phyloP scores from a whole-genome alignment of 2,329 filamentous ascomycete species.

The Botrytis hyacinthi region DNA sequence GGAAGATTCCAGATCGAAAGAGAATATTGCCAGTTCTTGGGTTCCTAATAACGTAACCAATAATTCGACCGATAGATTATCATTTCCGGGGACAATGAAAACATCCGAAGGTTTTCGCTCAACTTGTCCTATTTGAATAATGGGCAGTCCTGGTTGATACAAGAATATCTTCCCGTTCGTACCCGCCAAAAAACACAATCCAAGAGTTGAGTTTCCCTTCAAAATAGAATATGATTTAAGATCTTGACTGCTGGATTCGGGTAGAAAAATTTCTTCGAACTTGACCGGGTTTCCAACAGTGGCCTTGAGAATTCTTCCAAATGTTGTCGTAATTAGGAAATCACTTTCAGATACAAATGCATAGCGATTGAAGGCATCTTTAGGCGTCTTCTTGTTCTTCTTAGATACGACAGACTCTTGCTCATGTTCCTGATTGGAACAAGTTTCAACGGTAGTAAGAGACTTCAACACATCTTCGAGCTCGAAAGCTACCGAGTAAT shows the following conservation, averaged over 20 bases:
- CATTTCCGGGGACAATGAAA: constrained; percentile 34
- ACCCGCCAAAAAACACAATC: constrained; percentile 47
- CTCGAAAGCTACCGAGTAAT: constrained; percentile 12
- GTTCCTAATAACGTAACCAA: constrained; percentile 1
- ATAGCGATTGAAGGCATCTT: constrained; percentile 58
- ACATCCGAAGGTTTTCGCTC: constrained; percentile 34
- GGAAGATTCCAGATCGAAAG: neutral
- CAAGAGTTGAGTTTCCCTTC: constrained; percentile 39
- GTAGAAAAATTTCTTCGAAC: constrained; percentile 38
- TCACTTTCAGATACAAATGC: constrained; percentile 55
- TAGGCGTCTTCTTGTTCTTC: constrained; percentile 41
- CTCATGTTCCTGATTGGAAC: neutral
- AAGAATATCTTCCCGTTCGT: constrained; percentile 41
- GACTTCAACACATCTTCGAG: constrained; percentile 22
- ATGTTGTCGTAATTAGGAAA: constrained; percentile 58
- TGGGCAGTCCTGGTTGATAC: constrained; percentile 23
- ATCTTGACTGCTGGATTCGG: constrained; percentile 37
- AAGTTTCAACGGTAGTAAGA: neutral
- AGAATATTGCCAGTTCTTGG: constrained; percentile 14
- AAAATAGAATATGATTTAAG: constrained; percentile 50
- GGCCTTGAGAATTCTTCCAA: constrained; percentile 57
- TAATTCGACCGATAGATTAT: neutral
- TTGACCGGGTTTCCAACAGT: constrained; percentile 26
- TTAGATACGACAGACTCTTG: constrained; percentile 20
- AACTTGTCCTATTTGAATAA: constrained; percentile 29